A percentile compares a stretch with the other conserved stretches of the same genome.
Evolutionary conservation across 768 basidiomycete genomes (phyloP).

Genomic region (Coprinopsis marcescibilis): DNA sequence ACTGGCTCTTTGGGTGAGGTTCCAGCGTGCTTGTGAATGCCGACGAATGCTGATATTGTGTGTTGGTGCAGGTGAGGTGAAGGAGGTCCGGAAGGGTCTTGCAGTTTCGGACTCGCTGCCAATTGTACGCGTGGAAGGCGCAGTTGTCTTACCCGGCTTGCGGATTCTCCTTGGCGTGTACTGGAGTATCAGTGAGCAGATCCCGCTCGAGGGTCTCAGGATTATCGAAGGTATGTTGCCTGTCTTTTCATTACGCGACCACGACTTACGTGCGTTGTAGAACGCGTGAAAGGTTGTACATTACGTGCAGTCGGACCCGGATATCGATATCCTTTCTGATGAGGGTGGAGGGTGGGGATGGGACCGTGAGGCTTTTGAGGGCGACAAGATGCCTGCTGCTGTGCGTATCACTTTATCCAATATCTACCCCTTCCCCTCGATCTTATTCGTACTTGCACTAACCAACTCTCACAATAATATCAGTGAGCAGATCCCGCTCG

Average conservation of each 20-base stretch:
- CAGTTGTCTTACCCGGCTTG: conserved; percentile 65
- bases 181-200: conserved; percentile 61
- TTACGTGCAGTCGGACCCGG: conserved; percentile 54
- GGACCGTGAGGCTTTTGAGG: conserved; percentile 81
- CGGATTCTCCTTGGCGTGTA: conserved; percentile 77
- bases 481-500: conserved; percentile 55
- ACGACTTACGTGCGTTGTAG: conserved; percentile 24
- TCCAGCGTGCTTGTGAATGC: no score
- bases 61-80: no score
- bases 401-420: conserved; percentile 34
- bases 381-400: conserved; percentile 57
- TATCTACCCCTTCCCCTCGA: conserved; percentile 1
- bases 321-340: conserved; percentile 48
- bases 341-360: conserved; percentile 76
- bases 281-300: conserved; percentile 53
- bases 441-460: no score
- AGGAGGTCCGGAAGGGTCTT: no score
- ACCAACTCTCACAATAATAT: no score
- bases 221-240: conserved; percentile 46
- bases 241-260: neutral
- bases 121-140: conserved; percentile 47
- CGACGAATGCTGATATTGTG: no score
- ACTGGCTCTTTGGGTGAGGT: no score
- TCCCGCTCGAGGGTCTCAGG: conserved; percentile 57
- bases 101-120: conserved; percentile 1